phyloP scores from a whole-genome alignment of 2,329 filamentous ascomycete genomes.

The Alternaria sp. region DNA sequence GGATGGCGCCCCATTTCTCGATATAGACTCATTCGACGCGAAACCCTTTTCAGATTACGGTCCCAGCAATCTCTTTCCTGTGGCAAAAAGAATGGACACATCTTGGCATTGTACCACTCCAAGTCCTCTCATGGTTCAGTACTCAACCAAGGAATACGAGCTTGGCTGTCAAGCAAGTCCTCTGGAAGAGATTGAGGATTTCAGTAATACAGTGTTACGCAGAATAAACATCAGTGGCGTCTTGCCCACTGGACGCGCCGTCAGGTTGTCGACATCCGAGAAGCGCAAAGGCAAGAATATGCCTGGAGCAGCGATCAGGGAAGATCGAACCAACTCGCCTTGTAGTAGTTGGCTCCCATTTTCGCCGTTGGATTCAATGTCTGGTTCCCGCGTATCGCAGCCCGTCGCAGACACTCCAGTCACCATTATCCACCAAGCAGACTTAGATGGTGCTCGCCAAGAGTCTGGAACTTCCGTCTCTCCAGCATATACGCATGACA shows the following conservation, averaged over 20 bases:
- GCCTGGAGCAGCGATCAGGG: constrained; percentile 7
- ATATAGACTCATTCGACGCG: constrained; percentile 22
- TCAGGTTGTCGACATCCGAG: constrained; percentile 12
- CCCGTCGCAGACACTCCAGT: neutral
- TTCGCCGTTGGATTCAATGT: neutral
- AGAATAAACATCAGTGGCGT: neutral
- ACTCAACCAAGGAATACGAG: constrained; percentile 28
- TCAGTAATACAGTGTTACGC: constrained; percentile 16
- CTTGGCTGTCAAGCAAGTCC: constrained; percentile 19
- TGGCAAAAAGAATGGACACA: constrained; percentile 24
- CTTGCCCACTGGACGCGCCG: constrained; percentile 17
- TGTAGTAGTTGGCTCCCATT: constrained; percentile 1
- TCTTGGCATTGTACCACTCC: constrained; percentile 30
- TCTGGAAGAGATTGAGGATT: constrained; percentile 31
- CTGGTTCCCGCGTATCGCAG: neutral
- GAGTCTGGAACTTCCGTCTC: neutral
- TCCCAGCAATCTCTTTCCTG: constrained; percentile 13
- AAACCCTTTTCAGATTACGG: constrained; percentile 24
- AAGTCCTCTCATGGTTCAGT: constrained; percentile 29
- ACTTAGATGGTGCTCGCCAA: neutral
- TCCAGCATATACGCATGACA: neutral
- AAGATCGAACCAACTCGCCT: neutral
- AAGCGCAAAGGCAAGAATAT: constrained; percentile 12
- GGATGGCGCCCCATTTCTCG: constrained; percentile 27
- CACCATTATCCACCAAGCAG: neutral